These are phyloP conservation scores for Poteriospumella lacustris DNA, from an alignment of 108 stramenopile species.

Conservation along the genomic window DNA sequence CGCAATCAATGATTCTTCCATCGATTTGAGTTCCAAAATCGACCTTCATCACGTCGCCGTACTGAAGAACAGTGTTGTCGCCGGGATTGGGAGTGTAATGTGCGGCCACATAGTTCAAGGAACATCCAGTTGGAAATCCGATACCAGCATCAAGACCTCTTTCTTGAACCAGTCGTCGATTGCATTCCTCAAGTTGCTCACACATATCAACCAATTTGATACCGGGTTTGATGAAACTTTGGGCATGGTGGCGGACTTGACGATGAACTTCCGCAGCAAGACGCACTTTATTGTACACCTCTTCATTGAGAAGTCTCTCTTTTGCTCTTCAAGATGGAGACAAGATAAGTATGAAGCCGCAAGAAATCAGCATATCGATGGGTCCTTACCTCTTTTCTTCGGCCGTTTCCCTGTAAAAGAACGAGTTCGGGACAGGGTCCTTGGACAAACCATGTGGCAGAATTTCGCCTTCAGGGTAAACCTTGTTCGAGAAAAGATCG, in stretches of 20 bases:
- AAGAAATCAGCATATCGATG: background rate
- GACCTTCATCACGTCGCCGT: conserved; percentile 92
- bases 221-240: conserved; percentile 89
- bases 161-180: conserved; percentile 69
- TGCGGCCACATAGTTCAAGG: conserved; percentile 93
- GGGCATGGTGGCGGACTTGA: conserved; percentile 87
- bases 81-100: conserved; percentile 97
- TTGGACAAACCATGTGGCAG: conserved; percentile 69
- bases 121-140: conserved; percentile 96
- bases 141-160: conserved; percentile 60
- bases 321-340: conserved; percentile 69
- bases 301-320: conserved; percentile 63
- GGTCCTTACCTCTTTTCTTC: background rate
- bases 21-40: conserved; percentile 99
- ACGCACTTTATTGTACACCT: conserved; percentile 79
- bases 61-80: conserved; percentile 79
- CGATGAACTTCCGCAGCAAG: conserved; percentile 87
- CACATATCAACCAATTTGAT: conserved; percentile 92
- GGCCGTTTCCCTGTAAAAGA: background rate
- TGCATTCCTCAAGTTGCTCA: conserved; percentile 81
- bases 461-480: conserved; percentile 83
- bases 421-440: conserved; percentile 63
- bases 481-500: conserved; percentile 39
- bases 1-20: conserved; percentile 91
- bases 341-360: conserved; percentile 9